Evolutionary conservation across 2,329 filamentous ascomycete species (phyloP), one percentile per base, ranked within the genome.

Genomic region (Atkinsonella hypoxylon): DNA sequence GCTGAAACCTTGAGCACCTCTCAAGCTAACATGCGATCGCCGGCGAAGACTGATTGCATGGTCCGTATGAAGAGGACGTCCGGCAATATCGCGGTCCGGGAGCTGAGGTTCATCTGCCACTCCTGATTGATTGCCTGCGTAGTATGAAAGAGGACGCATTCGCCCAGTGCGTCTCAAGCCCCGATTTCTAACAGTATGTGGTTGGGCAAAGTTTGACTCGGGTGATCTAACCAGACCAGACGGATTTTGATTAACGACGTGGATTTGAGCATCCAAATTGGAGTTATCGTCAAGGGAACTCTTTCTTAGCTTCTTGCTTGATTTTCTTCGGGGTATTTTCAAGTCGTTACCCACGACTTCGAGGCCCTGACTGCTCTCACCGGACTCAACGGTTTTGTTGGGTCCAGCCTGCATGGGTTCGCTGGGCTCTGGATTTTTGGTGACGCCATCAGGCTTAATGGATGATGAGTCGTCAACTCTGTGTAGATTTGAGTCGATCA

Each of bases 1-100:
- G 54, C 70, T 79, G 63, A 81, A 78, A 2, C 66, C 69, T 54
- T 74, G 68, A 9, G 67, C 64, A 43, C 73, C 74, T 43, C 64
- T 66, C 11, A 81, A 64, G 55, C 77, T 81, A 56, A 80, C 69
- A 59, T 81, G 76, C 1, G 75, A 76, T 53, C 69, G 71, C 32
- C 71, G 70, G 50, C 68, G 68, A 31, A 81, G 68, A 58, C 66
- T 75, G 52, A 75, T 67, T 5, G 62, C 62, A 50, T 66, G 66
- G 10, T 62, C 57, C 5, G 55, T 48, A 31, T 61, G 58, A 43
- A 62, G 53, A 26, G 54, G 59, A 39, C 60, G 60, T 22, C 59
- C 54, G 30, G 59, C 53, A 44, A 55, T 42, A 20, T 63, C 57
- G 22, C 55, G 56, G 4, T 63, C 56, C 4, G 62, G 60, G 15